Evolutionary conservation across 306 rosid species (phyloP).

Genomic region (Boehmeria nivea): DNA sequence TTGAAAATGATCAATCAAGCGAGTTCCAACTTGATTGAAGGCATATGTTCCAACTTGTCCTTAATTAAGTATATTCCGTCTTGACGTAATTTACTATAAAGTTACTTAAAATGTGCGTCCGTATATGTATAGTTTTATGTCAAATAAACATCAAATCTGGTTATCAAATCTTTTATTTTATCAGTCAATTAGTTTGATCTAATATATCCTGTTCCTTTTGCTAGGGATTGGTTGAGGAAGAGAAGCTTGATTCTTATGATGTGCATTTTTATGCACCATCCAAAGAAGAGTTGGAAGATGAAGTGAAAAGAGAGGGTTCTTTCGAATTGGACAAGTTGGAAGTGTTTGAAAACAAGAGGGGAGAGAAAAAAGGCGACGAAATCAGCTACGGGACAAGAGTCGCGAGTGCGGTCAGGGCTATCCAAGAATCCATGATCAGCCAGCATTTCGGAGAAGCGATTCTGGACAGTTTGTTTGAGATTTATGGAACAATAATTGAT

Average conservation of each 20-base stretch:
- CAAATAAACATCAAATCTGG: too few species aligned
- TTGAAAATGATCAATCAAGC: too few species aligned
- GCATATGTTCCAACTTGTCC: too few species aligned
- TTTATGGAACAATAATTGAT: slow-evolving; percentile 46
- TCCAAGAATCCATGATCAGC: slow-evolving; percentile 77
- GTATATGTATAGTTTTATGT: too few species aligned
- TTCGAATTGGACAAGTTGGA: slow-evolving; percentile 60
- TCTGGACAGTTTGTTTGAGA: slow-evolving; percentile 59
- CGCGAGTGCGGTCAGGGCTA: slow-evolving; percentile 76
- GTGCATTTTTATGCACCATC: slow-evolving; percentile 93
- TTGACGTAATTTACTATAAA: too few species aligned
- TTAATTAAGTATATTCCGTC: too few species aligned
- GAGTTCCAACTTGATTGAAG: too few species aligned
- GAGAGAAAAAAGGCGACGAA: slow-evolving; percentile 5
- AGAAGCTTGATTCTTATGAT: slow-evolving; percentile 70
- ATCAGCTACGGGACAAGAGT: slow-evolving; percentile 51
- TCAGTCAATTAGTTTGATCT: too few species aligned
- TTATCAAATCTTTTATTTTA: too few species aligned
- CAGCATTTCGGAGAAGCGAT: slow-evolving; percentile 70
- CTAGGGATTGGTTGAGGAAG: slow-evolving; percentile 65
- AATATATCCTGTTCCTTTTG: too few species aligned
- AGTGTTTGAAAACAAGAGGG: slow-evolving; percentile 45
- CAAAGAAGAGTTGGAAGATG: slow-evolving; percentile 64
- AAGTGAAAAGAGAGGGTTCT: slow-evolving; percentile 63
- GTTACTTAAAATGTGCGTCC: too few species aligned